These are phyloP conservation scores for Termitomyces sp. DNA, from an alignment of 768 basidiomycete genomes.

Conservation along the genomic window DNA sequence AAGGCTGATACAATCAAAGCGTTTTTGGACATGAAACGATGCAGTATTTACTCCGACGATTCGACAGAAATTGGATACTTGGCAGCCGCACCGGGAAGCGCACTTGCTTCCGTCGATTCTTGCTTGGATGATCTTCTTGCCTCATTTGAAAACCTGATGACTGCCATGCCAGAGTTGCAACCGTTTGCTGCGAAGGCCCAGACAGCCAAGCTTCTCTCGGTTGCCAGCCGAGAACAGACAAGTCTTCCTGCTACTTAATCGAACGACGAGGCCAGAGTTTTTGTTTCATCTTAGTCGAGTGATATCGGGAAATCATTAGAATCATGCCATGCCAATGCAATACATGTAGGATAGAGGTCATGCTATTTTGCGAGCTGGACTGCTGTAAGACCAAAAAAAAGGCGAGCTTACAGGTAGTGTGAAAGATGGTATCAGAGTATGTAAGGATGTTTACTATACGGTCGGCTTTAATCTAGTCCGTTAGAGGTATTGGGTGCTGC, in stretches of 20 bases:
- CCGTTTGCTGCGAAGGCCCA: not conserved
- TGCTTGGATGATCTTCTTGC: conserved; percentile 16
- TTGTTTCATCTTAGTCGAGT: conserved; percentile 3
- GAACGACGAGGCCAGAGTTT: not conserved
- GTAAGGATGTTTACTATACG: not conserved
- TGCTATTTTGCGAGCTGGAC: not conserved
- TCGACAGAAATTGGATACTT: conserved; percentile 11
- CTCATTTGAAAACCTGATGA: conserved; percentile 17
- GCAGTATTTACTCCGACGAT: not conserved
- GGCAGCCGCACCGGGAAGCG: not conserved
- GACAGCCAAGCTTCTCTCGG: not conserved
- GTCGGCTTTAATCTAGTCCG: conserved; percentile 38
- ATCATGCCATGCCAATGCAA: not conserved
- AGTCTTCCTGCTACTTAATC: not conserved
- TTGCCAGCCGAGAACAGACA: not conserved
- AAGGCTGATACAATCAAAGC: not conserved
- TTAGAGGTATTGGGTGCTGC: conserved; percentile 36
- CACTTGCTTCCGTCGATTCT: conserved; percentile 9
- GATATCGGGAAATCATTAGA: conserved; percentile 10
- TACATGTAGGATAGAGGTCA: not conserved
- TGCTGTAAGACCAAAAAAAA: too few species aligned
- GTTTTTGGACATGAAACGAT: not conserved
- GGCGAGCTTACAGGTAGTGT: not conserved
- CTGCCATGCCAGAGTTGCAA: conserved; percentile 11
- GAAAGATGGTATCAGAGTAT: not conserved